Conservation (phyloP, 192 early-diverging fungal genomes). For the Ambispora gerdemannii region DNA sequence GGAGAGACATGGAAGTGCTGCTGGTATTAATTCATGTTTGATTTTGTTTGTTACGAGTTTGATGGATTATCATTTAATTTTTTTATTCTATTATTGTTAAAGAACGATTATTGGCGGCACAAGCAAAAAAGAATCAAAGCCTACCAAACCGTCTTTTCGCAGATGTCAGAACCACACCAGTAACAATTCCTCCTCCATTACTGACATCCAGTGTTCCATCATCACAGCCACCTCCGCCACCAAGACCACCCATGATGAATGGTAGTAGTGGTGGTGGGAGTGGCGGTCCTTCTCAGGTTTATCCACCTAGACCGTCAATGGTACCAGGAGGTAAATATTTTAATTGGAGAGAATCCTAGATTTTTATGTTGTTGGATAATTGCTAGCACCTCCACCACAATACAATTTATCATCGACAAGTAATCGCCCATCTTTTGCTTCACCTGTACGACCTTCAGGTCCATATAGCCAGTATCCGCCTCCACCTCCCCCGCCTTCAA, state of each 20-base stretch:
- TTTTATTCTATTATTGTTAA: background rate
- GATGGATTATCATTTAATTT: background rate
- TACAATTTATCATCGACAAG: background rate
- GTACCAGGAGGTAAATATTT: too few relatives aligned
- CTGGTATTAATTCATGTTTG: conserved; percentile 47
- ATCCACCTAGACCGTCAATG: background rate
- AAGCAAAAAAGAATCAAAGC: conserved; percentile 78
- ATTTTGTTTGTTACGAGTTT: background rate
- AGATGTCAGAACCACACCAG: conserved; percentile 42
- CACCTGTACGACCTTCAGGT: background rate
- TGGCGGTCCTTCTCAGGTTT: background rate
- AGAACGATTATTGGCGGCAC: conserved; percentile 89
- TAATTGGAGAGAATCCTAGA: too few relatives aligned
- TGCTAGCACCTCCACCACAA: background rate
- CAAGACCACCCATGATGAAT: conserved; percentile 17
- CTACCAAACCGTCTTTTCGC: conserved; percentile 73
- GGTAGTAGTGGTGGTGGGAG: background rate
- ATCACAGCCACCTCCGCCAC: background rate
- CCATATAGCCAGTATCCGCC: background rate
- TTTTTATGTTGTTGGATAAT: too few relatives aligned
- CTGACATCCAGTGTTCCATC: background rate
- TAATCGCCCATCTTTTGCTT: background rate
- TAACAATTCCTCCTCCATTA: background rate
- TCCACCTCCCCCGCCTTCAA: too few relatives aligned
- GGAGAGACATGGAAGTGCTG: conserved; percentile 92